Percentiles rank a stretch among this genome's conserved stretches.
phyloP scores from a whole-genome alignment of 2,329 filamentous ascomycete genomes.

The Arthrobotrys iridis region DNA sequence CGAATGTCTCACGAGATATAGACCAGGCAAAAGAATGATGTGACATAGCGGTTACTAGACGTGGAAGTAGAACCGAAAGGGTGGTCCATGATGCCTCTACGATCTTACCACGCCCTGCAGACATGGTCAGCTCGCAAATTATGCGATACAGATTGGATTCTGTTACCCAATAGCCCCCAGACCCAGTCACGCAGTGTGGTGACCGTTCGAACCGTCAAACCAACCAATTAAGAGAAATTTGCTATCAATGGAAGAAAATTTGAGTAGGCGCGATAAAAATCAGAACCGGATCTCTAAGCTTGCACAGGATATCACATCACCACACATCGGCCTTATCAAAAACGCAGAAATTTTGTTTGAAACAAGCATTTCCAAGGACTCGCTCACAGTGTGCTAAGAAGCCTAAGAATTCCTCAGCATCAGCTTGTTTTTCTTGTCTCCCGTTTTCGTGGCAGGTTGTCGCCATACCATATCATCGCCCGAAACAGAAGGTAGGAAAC shows the following conservation, averaged over 20 bases:
- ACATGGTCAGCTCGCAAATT: slow-evolving; percentile 9
- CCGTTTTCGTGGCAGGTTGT: slow-evolving; percentile 24
- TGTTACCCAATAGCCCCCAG: slow-evolving; percentile 12
- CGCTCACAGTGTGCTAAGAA: slow-evolving; percentile 11
- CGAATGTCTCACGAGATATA: slow-evolving; percentile 1
- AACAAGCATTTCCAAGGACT: slow-evolving; percentile 49
- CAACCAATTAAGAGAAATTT: not conserved
- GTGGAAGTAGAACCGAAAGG: slow-evolving; percentile 36
- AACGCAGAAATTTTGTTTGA: not conserved
- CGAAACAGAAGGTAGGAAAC: slow-evolving; percentile 43
- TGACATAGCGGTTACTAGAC: slow-evolving; percentile 41
- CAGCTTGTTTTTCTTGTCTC: slow-evolving; percentile 34
- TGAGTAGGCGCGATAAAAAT: not conserved
- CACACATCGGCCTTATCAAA: not conserved
- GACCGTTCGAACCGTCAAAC: not conserved
- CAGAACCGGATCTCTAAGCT: not conserved
- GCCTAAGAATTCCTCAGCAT: slow-evolving; percentile 35
- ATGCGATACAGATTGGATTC: slow-evolving; percentile 27
- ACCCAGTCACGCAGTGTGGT: not conserved
- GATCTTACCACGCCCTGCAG: slow-evolving; percentile 15
- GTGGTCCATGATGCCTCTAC: slow-evolving; percentile 1
- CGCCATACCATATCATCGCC: slow-evolving; percentile 21
- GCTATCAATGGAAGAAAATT: not conserved
- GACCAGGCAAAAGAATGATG: slow-evolving; percentile 33
- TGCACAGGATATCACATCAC: slow-evolving; percentile 15